Evolutionary conservation across 108 stramenopile species (phyloP), one percentile per base, ranked within the genome.

Genomic region (Nitzschia putrida): DNA sequence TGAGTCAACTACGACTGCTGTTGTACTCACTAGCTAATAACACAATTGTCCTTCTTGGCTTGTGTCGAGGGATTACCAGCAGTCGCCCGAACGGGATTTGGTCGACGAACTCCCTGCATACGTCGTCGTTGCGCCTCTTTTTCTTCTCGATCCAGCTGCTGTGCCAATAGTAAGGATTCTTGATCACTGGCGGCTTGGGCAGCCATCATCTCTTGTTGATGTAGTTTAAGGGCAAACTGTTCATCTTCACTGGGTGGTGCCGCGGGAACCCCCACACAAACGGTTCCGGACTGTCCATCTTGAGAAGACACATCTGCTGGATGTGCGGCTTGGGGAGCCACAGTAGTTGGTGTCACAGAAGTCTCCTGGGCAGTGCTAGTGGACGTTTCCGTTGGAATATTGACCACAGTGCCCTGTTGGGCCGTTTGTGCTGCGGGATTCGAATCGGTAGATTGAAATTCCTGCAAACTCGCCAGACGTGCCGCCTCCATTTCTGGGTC

Each of bases 401-500:
- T 55, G 54, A 34, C 29, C 29, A 34, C 29, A 3, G 29, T 34
- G 4, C 29, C 29, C 29, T 34, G 29, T 34, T 34, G 29, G 29
- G 3, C 3, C n/a, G 39, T 4, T 34, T 26, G 51, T 39, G 21
- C 13, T 4, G 66, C 9, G 10, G 13, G 10, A 38, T 66, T 37
- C 1, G 66, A 39, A 54, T 53, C 20, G n/a, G 16, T 10, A 4
- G 26, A 10, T 23, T 83, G 64, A 65, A 79, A 88, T 0, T 69
- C 74, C 58, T 58, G 68, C 55, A 86, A 61, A 52, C 84, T 85
- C 7, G 79, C 74, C 57, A 86, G 80, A n/a, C 75, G 84, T 53
- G 84, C 86, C 5, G 84, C 86, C 29, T 81, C 84, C 42, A 90
- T 87, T 34, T 85, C 65, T 38, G 68, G 34, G 20, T 69, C 44